These are phyloP conservation scores for Hanseniaspora pseudoguilliermondii DNA, from an alignment of 805 yeast species.

Conservation along the genomic window DNA sequence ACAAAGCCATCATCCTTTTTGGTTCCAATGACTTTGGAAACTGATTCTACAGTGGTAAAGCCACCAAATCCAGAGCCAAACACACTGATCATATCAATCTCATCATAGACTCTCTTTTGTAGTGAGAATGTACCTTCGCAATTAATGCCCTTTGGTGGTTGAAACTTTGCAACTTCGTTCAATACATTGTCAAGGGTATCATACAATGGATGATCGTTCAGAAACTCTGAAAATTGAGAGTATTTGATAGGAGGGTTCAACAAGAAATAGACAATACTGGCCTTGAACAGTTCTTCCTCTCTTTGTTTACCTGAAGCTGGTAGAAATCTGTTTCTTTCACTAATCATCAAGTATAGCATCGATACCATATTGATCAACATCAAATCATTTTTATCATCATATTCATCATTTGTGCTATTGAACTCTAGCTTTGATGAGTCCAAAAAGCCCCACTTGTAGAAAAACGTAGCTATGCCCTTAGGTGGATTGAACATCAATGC, in stretches of 20 bases:
- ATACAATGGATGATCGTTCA: slow-evolving; percentile 28
- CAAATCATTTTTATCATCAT: slow-evolving; percentile 36
- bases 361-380: slow-evolving; percentile 71
- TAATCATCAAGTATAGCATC: slow-evolving; percentile 53
- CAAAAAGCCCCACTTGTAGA: slow-evolving; percentile 51
- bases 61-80: slow-evolving; percentile 31
- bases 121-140: slow-evolving; percentile 58
- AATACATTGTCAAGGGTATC: slow-evolving; percentile 38
- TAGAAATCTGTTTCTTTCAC: slow-evolving; percentile 53
- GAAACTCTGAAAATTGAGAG: slow-evolving; percentile 33
- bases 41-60: background rate
- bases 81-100: slow-evolving; percentile 47
- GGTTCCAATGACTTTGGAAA: background rate
- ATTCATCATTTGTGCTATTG: slow-evolving; percentile 32
- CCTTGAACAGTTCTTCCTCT: slow-evolving; percentile 27
- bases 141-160: slow-evolving; percentile 51
- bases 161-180: slow-evolving; percentile 45
- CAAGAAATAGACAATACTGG: slow-evolving; percentile 37
- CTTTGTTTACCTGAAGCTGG: slow-evolving; percentile 29
- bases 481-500: slow-evolving; percentile 42
- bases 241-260: slow-evolving; percentile 43
- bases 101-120: slow-evolving; percentile 33
- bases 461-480: slow-evolving; percentile 41
- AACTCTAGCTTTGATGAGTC: slow-evolving; percentile 35
- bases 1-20: slow-evolving; percentile 31